These are phyloP conservation scores for Dactylis glomerata DNA, from an alignment of 176 grass and related monocot genomes.

Conservation along the genomic window DNA sequence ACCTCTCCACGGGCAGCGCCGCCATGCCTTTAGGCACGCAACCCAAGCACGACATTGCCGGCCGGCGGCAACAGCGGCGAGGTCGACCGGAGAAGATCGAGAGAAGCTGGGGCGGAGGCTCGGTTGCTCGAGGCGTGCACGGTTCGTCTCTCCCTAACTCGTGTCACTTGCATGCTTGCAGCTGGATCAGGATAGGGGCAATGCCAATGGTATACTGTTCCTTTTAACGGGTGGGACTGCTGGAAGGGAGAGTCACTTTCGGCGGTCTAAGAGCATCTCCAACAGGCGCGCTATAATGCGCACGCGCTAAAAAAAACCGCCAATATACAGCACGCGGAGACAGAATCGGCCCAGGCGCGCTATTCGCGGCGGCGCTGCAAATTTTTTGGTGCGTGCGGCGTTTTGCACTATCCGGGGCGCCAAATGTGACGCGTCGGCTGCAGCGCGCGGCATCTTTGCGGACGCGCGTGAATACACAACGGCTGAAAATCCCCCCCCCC, in stretches of 20 bases:
- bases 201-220: background rate
- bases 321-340: no score
- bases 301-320: no score
- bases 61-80: background rate
- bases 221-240: background rate
- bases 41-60: constrained; percentile 31
- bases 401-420: no score
- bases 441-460: no score
- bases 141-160: background rate
- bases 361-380: no score
- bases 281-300: no score
- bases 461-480: no score
- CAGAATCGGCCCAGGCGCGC: no score
- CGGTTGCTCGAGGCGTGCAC: background rate
- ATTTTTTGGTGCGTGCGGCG: no score
- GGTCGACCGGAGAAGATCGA: background rate
- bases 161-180: background rate
- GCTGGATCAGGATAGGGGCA: background rate
- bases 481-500: no score
- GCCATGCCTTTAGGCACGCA: constrained; percentile 25
- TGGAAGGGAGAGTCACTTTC: background rate
- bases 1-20: constrained; percentile 44
- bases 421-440: no score
- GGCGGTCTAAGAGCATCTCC: no score
- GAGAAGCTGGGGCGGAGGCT: background rate